phyloP scores from a whole-genome alignment of 345 rosid species.

The Garcia nutans region DNA sequence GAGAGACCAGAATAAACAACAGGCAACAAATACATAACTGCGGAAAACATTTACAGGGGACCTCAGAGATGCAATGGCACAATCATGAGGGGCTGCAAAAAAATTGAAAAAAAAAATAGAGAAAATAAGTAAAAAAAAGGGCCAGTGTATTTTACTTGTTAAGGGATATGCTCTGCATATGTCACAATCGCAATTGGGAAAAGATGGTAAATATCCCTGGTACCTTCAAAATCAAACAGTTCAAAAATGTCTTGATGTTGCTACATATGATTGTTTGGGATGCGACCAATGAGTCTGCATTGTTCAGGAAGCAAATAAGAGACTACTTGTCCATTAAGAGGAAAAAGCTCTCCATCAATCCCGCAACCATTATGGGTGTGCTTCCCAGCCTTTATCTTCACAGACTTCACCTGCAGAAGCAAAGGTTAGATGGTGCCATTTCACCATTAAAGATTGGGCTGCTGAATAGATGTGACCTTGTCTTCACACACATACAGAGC shows the following conservation, averaged over 20 bases:
- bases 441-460: background rate
- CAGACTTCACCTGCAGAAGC: slow-evolving; percentile 78
- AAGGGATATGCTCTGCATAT: slow-evolving; percentile 9
- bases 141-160: background rate
- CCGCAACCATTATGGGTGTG: slow-evolving; percentile 83
- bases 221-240: background rate
- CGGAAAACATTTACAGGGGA: slow-evolving; percentile 24
- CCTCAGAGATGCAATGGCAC: slow-evolving; percentile 18
- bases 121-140: background rate
- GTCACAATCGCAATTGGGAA: slow-evolving; percentile 6
- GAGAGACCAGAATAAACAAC: slow-evolving; percentile 1
- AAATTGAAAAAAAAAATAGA: background rate
- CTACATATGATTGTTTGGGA: slow-evolving; percentile 9
- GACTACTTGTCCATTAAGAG: slow-evolving; percentile 76
- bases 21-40: slow-evolving; percentile 11
- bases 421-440: slow-evolving; percentile 8
- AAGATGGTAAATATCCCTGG: background rate
- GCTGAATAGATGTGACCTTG: background rate
- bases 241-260: background rate
- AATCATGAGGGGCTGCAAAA: slow-evolving; percentile 2
- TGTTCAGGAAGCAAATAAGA: slow-evolving; percentile 89
- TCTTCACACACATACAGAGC: background rate
- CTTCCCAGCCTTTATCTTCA: slow-evolving; percentile 76
- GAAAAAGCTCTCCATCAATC: slow-evolving; percentile 88
- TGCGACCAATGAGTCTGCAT: slow-evolving; percentile 83